phyloP scores from a whole-genome alignment of 2,329 filamentous ascomycete species.

The Huntiella moniliformis region DNA sequence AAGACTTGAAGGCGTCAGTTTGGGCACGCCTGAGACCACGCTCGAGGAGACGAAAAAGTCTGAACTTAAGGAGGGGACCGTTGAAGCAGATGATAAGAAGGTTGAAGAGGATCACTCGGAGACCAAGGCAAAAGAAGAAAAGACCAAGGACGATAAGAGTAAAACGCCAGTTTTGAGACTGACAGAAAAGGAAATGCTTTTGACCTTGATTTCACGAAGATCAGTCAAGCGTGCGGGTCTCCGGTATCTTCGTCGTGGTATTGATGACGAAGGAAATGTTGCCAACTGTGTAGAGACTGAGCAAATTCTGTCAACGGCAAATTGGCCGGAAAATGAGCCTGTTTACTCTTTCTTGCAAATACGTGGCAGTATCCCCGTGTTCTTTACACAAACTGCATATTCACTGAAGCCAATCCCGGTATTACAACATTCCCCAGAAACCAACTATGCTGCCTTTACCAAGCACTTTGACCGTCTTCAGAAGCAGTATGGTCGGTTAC shows the following conservation, averaged over 20 bases:
- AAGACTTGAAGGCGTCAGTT: background rate
- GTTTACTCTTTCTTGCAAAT: slow-evolving; percentile 74
- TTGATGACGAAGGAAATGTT: slow-evolving; percentile 73
- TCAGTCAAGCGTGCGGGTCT: slow-evolving; percentile 74
- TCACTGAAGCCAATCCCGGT: slow-evolving; percentile 75
- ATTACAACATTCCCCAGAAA: slow-evolving; percentile 60
- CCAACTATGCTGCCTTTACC: slow-evolving; percentile 60
- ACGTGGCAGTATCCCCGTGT: slow-evolving; percentile 79
- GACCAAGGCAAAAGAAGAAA: background rate
- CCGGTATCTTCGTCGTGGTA: slow-evolving; percentile 72
- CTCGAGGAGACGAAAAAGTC: slow-evolving; percentile 14
- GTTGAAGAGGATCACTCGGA: no score
- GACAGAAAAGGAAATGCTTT: slow-evolving; percentile 40
- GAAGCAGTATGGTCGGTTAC: slow-evolving; percentile 54
- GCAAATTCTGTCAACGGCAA: slow-evolving; percentile 61
- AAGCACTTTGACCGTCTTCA: slow-evolving; percentile 58
- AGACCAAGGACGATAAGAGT: background rate
- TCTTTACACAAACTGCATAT: slow-evolving; percentile 89
- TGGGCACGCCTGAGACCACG: slow-evolving; percentile 5
- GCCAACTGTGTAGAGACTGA: slow-evolving; percentile 93
- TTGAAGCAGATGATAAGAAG: slow-evolving; percentile 14
- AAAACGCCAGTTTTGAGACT: slow-evolving; percentile 11
- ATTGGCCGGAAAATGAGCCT: slow-evolving; percentile 34
- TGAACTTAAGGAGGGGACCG: background rate
- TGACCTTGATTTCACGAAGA: slow-evolving; percentile 84